Evolutionary conservation across 306 rosid species (phyloP).

Genomic region (Betula pendula): DNA sequence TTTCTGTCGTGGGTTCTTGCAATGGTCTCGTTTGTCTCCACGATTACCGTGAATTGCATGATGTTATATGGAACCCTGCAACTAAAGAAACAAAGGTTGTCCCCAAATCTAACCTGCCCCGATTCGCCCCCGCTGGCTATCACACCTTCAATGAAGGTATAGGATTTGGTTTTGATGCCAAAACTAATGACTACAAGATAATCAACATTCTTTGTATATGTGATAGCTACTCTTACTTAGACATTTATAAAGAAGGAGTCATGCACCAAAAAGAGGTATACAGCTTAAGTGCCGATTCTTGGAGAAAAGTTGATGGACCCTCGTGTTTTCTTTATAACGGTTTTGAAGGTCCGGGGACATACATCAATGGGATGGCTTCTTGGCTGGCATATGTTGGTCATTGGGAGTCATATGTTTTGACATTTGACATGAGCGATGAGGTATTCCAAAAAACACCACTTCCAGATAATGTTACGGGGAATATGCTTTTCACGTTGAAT

Average conservation of each 20-base stretch:
- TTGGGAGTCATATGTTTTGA: neutral
- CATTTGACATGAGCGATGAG: neutral
- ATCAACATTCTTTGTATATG: neutral
- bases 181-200: slow-evolving; percentile 4
- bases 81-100: neutral
- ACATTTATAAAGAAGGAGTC: too few species aligned
- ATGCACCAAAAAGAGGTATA: neutral
- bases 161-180: neutral
- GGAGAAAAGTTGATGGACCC: neutral
- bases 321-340: neutral
- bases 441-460: neutral
- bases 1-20: neutral
- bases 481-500: neutral
- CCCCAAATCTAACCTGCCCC: too few species aligned
- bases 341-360: neutral
- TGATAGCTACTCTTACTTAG: too few species aligned
- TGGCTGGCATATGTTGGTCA: neutral
- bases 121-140: accelerated
- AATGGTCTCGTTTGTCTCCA: neutral
- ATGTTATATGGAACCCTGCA: neutral
- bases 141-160: too few species aligned
- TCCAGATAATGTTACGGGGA: neutral
- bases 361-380: neutral
- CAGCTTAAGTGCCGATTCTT: neutral
- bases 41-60: neutral